Percentiles rank a stretch among this genome's conserved stretches.
Conservation (phyloP, 176 grass and related monocot genomes). For the Triticum monococcum region DNA sequence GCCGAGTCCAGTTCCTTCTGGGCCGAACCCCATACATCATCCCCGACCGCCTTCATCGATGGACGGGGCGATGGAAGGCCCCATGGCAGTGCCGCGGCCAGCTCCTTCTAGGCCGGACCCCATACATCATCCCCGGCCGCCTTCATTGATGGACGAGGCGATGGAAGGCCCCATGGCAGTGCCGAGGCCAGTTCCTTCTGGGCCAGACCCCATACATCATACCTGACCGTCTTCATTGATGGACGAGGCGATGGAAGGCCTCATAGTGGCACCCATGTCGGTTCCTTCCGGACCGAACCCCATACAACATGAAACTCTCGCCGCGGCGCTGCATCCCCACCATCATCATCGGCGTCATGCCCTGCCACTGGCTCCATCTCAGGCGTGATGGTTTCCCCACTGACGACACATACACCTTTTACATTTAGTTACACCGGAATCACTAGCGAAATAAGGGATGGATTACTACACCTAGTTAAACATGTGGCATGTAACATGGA, state of each 20-base stretch:
- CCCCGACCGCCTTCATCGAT: too few species aligned
- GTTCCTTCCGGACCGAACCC: not conserved
- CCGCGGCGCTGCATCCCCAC: not conserved
- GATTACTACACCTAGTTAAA: not conserved
- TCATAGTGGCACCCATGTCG: not conserved
- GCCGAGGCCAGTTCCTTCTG: too few species aligned
- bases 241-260: not conserved
- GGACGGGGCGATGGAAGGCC: too few species aligned
- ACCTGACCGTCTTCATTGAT: not conserved
- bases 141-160: too few species aligned
- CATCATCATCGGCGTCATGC: not conserved
- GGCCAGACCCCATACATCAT: not conserved
- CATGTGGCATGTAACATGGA: not conserved
- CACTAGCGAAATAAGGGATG: not conserved
- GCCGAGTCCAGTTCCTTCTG: too few species aligned
- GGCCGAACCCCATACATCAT: too few species aligned
- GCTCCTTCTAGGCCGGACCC: too few species aligned
- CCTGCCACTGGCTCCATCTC: not conserved
- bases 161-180: too few species aligned
- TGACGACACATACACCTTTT: not conserved
- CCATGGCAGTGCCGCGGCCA: too few species aligned
- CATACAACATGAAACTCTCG: not conserved
- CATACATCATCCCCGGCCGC: not conserved
- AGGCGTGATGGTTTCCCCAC: not conserved
- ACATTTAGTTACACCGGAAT: not conserved